These are phyloP conservation scores for Biscogniauxia mediterranea DNA, from an alignment of 2,329 filamentous ascomycete species.

Conservation along the genomic window DNA sequence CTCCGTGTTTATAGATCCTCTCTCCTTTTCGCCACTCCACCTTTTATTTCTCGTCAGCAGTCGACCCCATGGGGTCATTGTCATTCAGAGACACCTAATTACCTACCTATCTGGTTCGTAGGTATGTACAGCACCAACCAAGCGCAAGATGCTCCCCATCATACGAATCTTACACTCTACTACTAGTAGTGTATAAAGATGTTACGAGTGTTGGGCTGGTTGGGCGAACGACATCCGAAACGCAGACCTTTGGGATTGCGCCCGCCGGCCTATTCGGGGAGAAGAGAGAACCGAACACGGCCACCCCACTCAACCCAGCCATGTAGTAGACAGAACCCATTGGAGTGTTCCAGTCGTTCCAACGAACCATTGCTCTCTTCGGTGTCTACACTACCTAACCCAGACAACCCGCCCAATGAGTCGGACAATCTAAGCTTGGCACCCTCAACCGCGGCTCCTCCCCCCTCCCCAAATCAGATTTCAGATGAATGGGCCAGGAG, in stretches of 20 bases:
- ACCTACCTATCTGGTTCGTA: too few relatives aligned
- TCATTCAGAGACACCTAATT: too few relatives aligned
- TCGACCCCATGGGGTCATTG: too few relatives aligned
- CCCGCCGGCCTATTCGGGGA: too few relatives aligned
- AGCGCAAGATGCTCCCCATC: neutral
- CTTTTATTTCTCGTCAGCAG: too few relatives aligned
- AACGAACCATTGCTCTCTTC: neutral
- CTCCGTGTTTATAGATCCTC: too few relatives aligned
- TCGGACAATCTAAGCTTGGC: neutral
- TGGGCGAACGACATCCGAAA: neutral
- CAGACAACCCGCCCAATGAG: neutral
- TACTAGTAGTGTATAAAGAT: neutral
- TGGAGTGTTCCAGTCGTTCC: neutral
- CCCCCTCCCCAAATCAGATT: neutral
- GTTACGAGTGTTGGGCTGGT: neutral
- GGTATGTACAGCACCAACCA: neutral
- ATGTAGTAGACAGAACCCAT: neutral
- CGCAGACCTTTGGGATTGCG: neutral
- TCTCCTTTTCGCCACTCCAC: too few relatives aligned
- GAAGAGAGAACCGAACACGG: neutral
- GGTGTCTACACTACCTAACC: neutral
- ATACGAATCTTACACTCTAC: neutral
- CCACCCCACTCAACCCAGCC: neutral
- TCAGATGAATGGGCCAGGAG: neutral
- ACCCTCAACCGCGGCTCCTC: neutral